These are phyloP conservation scores for Emmonsia crescens DNA, from an alignment of 2,329 filamentous ascomycete species.

Conservation along the genomic window DNA sequence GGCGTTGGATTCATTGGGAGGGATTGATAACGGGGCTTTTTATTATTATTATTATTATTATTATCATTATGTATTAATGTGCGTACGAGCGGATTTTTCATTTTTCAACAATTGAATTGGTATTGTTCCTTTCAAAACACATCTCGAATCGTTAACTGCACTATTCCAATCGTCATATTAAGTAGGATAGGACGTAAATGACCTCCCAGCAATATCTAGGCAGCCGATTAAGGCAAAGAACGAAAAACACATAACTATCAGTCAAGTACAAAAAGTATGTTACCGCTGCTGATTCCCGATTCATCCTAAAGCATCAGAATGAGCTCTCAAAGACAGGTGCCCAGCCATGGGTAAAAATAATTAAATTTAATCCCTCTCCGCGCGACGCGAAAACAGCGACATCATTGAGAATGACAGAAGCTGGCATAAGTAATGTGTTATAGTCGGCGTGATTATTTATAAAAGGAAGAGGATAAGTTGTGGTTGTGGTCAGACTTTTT, in stretches of 20 bases:
- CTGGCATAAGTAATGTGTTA: slow-evolving; percentile 50
- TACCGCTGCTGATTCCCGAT: slow-evolving; percentile 64
- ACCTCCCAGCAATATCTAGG: neutral
- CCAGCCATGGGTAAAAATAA: slow-evolving; percentile 54
- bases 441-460: slow-evolving; percentile 42
- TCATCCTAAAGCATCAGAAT: slow-evolving; percentile 51
- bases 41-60: neutral
- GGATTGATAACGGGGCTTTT: neutral
- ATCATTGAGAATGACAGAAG: slow-evolving; percentile 38
- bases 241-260: neutral
- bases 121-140: neutral
- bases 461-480: slow-evolving; percentile 26
- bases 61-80: neutral
- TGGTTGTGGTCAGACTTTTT: slow-evolving; percentile 1
- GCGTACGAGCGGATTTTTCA: neutral
- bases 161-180: neutral
- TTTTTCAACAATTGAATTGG: neutral
- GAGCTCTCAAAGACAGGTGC: slow-evolving; percentile 58
- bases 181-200: neutral
- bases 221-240: neutral
- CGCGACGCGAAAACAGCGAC: slow-evolving; percentile 58
- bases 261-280: slow-evolving; percentile 33
- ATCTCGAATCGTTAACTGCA: neutral
- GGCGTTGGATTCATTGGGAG: neutral
- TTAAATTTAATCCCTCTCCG: slow-evolving; percentile 41